phyloP scores from a whole-genome alignment of 2,329 filamentous ascomycete genomes.

The Colletotrichum aenigma region DNA sequence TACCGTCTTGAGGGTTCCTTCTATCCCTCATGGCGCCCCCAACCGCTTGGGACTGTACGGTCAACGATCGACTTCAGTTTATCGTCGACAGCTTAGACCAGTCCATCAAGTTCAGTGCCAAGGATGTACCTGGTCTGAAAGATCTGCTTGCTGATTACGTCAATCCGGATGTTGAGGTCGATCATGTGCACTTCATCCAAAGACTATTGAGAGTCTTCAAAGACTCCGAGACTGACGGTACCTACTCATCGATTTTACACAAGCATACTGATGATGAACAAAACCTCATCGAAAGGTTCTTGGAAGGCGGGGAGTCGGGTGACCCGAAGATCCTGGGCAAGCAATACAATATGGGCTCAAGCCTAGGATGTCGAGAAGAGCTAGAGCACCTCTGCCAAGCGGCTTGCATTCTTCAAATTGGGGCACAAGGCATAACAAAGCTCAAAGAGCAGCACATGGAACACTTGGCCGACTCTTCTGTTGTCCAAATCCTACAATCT shows the following conservation, averaged over 20 bases:
- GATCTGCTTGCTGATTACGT: slow-evolving; percentile 16
- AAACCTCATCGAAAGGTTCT: slow-evolving; percentile 2
- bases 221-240: slow-evolving; percentile 10
- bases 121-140: slow-evolving; percentile 13
- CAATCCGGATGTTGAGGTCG: neutral
- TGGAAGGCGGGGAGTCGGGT: neutral
- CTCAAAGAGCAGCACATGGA: neutral
- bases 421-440: neutral
- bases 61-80: neutral
- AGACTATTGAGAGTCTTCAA: slow-evolving; percentile 19
- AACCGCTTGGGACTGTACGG: neutral
- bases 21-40: neutral
- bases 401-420: neutral
- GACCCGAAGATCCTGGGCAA: neutral
- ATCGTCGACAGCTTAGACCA: neutral
- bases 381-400: neutral
- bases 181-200: slow-evolving; percentile 5
- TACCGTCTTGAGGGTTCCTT: neutral
- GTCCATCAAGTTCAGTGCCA: neutral
- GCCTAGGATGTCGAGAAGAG: slow-evolving; percentile 19
- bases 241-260: slow-evolving; percentile 6
- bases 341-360: neutral
- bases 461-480: neutral
- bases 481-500: neutral
- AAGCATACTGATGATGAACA: slow-evolving; percentile 9